Percentiles rank a stretch among this genome's conserved stretches.
Evolutionary conservation across 2,329 filamentous ascomycete species (phyloP).

Genomic region (Colletotrichum coccodes): DNA sequence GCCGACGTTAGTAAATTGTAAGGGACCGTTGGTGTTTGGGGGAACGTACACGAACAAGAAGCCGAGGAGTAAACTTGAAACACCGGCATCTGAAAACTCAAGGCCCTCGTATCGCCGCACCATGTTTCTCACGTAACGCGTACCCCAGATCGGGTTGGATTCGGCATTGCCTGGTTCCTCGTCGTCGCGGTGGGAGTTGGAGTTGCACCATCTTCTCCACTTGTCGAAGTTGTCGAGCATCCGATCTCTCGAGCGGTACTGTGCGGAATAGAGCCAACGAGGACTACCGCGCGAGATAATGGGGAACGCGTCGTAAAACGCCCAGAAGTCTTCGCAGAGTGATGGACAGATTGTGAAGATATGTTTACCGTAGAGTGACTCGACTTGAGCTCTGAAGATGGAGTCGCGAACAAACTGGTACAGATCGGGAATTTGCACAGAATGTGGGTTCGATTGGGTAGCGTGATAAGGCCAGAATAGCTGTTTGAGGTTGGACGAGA

Average conservation of each 20-base stretch:
- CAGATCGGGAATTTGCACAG: neutral
- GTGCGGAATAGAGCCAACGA: constrained; percentile 16
- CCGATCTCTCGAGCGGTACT: constrained; percentile 10
- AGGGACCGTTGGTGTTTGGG: rapidly evolving
- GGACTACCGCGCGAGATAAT: constrained; percentile 12
- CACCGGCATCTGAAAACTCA: constrained; percentile 14
- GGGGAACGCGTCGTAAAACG: constrained; percentile 22
- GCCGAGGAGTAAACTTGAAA: constrained; percentile 9
- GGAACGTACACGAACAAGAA: constrained; percentile 27
- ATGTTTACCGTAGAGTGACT: constrained; percentile 15
- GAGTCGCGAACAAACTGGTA: constrained; percentile 7
- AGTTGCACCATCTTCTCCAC: constrained; percentile 11
- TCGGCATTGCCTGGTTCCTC: neutral
- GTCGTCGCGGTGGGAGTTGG: neutral
- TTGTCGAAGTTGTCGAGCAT: constrained; percentile 3
- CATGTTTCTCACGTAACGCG: constrained; percentile 19
- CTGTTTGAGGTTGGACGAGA: neutral
- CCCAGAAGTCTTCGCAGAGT: constrained; percentile 23
- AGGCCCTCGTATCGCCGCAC: constrained; percentile 20
- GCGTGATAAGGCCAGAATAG: neutral
- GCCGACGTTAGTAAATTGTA: neutral
- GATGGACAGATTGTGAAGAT: constrained; percentile 13
- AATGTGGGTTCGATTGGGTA: neutral
- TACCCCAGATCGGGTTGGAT: constrained; percentile 20
- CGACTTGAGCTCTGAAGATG: constrained; percentile 18